Evolutionary conservation across 345 rosid genomes (phyloP).

Genomic region (Pistacia integerrima): DNA sequence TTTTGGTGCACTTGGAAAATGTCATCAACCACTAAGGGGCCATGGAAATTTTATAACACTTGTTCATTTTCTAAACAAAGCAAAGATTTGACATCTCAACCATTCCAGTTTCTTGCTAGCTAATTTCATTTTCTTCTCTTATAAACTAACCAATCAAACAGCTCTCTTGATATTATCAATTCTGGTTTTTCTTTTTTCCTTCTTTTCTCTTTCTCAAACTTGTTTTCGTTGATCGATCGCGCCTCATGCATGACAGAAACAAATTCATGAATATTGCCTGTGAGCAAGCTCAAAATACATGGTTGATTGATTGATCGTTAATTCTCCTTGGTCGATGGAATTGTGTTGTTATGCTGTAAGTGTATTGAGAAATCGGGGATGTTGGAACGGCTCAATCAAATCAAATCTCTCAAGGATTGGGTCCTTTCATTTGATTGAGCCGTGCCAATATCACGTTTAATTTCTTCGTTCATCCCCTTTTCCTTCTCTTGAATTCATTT

Average conservation of each 20-base stretch:
- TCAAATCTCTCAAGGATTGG: constrained; percentile 47
- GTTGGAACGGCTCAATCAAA: constrained; percentile 72
- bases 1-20: neutral
- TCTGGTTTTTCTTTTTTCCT: neutral
- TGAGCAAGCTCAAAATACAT: neutral
- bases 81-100: constrained; percentile 63
- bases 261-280: neutral
- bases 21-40: constrained; percentile 42
- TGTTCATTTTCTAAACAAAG: constrained; percentile 23
- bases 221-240: neutral
- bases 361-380: constrained; percentile 27
- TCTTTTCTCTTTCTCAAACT: neutral
- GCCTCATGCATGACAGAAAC: too few species aligned
- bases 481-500: neutral
- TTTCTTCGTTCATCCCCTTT: neutral
- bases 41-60: constrained; percentile 14
- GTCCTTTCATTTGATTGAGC: constrained; percentile 77
- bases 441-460: constrained; percentile 64
- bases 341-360: constrained; percentile 14
- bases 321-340: too few species aligned
- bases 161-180: too few species aligned
- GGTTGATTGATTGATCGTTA: neutral
- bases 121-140: constrained; percentile 16
- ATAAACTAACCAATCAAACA: neutral
- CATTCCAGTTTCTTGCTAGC: constrained; percentile 31